These are phyloP conservation scores for Amanita pallidorosea DNA, from an alignment of 768 basidiomycete species.

Conservation along the genomic window DNA sequence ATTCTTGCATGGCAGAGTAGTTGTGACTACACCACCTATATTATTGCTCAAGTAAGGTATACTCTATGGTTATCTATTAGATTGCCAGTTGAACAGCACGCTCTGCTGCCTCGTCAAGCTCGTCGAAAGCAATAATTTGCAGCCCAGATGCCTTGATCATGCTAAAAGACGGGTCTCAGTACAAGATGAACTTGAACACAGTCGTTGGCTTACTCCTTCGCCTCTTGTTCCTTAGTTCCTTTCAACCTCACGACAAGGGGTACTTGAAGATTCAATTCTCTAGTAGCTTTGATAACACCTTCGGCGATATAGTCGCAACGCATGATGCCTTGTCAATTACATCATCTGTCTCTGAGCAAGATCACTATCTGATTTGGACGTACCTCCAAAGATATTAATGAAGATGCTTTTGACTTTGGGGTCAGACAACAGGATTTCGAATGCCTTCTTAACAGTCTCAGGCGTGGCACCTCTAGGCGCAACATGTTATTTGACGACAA, in stretches of 20 bases:
- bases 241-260: constrained; percentile 92
- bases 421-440: constrained; percentile 86
- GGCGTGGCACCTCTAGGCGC: constrained; percentile 81
- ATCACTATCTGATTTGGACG: constrained; percentile 9
- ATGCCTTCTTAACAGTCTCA: constrained; percentile 99
- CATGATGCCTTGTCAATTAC: constrained; percentile 66
- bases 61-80: constrained; percentile 14
- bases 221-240: constrained; percentile 94
- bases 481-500: background rate
- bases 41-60: constrained; percentile 8
- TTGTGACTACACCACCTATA: constrained; percentile 4
- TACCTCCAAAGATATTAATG: constrained; percentile 94
- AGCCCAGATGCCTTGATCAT: constrained; percentile 91
- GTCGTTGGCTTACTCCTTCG: constrained; percentile 65
- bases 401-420: constrained; percentile 96
- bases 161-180: constrained; percentile 29
- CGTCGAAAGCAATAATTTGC: constrained; percentile 89
- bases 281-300: constrained; percentile 96
- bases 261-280: constrained; percentile 75
- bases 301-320: constrained; percentile 97
- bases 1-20: constrained; percentile 6
- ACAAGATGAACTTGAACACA: background rate
- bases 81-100: constrained; percentile 63
- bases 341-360: background rate
- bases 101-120: constrained; percentile 85